A percentile compares a stretch with the other conserved stretches of the same genome.
These are phyloP conservation scores for Dictyostelium firmibasis DNA, from an alignment of 78 protist species.

Conservation along the genomic window DNA sequence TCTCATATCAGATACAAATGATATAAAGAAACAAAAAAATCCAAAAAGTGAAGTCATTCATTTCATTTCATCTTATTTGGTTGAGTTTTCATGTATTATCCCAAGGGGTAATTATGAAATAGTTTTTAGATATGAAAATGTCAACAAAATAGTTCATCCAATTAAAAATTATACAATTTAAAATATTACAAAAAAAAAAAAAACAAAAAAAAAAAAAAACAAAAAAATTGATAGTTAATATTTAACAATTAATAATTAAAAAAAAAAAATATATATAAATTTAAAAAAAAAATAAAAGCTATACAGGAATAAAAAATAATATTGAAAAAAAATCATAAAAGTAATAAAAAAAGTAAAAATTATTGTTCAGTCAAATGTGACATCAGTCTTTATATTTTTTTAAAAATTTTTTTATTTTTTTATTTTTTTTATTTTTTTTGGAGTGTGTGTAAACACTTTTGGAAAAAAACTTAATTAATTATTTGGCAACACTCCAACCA, in stretches of 20 bases:
- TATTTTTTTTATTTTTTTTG: no score
- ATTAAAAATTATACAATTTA: not conserved
- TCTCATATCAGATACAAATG: not conserved
- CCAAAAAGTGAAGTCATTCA: not conserved
- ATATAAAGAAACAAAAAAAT: not conserved
- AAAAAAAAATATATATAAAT: no score
- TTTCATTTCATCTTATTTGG: not conserved
- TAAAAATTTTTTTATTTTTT: no score
- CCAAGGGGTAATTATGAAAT: not conserved
- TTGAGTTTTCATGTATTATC: not conserved
- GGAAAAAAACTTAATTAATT: not conserved
- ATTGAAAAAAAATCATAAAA: no score
- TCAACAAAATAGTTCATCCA: not conserved
- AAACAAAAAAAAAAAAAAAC: not conserved
- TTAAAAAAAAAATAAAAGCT: no score
- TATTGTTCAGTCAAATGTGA: no score
- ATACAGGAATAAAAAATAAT: no score
- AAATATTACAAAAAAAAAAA: not conserved
- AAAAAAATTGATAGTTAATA: no score
- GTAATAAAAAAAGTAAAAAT: no score
- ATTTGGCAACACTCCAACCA: not conserved
- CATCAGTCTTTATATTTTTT: no score
- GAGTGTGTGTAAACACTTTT: no score
- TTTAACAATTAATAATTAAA: no score
- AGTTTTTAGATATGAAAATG: not conserved